Evolutionary conservation across 129 eudicot species (phyloP).

Genomic region (Daucus carota): DH1_v3.0 NC_030382.2:26222001-26222500

Average conservation of each 20-base stretch:
- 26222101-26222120: slow-evolving; percentile 66
- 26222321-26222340: slow-evolving; percentile 34
- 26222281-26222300: not conserved
- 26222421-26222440: slow-evolving; percentile 24
- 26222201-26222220: slow-evolving; percentile 82
- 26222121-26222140: slow-evolving; percentile 66
- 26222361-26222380: slow-evolving; percentile 34
- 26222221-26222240: slow-evolving; percentile 30
- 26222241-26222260: not conserved
- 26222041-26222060: not conserved
- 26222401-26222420: slow-evolving; percentile 48
- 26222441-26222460: slow-evolving; percentile 26
- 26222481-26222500: slow-evolving; percentile 50
- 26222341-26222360: slow-evolving; percentile 29
- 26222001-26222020: not conserved
- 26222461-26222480: slow-evolving; percentile 40
- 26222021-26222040: not conserved
- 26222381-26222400: slow-evolving; percentile 44
- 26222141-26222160: slow-evolving; percentile 87
- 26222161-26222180: slow-evolving; percentile 47
- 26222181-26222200: slow-evolving; percentile 67
- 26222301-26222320: not conserved
- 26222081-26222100: slow-evolving; percentile 48
- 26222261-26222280: not conserved
- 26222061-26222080: slow-evolving; percentile 79